phyloP scores from a whole-genome alignment of 768 basidiomycete species.

The Lyophyllum shimeji region DNA sequence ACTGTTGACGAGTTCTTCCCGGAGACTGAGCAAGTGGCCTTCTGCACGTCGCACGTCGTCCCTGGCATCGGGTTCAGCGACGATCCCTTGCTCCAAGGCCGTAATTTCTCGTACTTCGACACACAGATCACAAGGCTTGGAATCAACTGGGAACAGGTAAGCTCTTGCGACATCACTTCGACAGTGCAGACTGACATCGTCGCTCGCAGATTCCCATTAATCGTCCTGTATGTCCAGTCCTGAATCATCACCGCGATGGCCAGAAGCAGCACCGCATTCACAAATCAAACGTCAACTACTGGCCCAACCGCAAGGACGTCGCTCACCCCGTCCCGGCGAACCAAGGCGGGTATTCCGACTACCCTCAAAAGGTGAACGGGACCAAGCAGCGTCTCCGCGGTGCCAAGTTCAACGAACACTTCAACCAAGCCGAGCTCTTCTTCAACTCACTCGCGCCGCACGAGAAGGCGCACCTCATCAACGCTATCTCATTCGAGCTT shows the following conservation, averaged over 20 bases:
- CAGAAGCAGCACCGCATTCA: slow-evolving; percentile 54
- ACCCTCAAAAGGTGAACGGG: slow-evolving; percentile 46
- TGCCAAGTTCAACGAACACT: slow-evolving; percentile 78
- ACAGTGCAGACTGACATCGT: not conserved
- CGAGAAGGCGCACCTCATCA: slow-evolving; percentile 72
- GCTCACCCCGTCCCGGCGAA: slow-evolving; percentile 46
- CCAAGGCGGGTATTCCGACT: slow-evolving; percentile 63
- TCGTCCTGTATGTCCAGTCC: slow-evolving; percentile 70
- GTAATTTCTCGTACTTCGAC: slow-evolving; percentile 88
- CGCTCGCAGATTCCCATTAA: slow-evolving; percentile 74
- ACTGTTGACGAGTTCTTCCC: slow-evolving; percentile 77
- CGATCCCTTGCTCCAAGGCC: slow-evolving; percentile 79
- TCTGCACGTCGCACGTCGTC: slow-evolving; percentile 74
- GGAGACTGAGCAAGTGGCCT: slow-evolving; percentile 88
- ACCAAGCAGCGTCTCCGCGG: slow-evolving; percentile 64
- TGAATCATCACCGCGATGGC: slow-evolving; percentile 71
- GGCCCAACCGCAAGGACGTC: slow-evolving; percentile 69
- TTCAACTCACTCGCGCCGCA: slow-evolving; percentile 71
- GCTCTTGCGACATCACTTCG: not conserved
- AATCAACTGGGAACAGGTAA: slow-evolving; percentile 71
- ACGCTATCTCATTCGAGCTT: slow-evolving; percentile 80
- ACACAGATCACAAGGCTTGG: slow-evolving; percentile 83
- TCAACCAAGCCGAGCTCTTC: slow-evolving; percentile 75
- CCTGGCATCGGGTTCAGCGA: slow-evolving; percentile 72
- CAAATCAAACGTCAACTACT: slow-evolving; percentile 69